phyloP scores from a whole-genome alignment of 2,329 filamentous ascomycete species.

The Harringtonia aguacate region DNA sequence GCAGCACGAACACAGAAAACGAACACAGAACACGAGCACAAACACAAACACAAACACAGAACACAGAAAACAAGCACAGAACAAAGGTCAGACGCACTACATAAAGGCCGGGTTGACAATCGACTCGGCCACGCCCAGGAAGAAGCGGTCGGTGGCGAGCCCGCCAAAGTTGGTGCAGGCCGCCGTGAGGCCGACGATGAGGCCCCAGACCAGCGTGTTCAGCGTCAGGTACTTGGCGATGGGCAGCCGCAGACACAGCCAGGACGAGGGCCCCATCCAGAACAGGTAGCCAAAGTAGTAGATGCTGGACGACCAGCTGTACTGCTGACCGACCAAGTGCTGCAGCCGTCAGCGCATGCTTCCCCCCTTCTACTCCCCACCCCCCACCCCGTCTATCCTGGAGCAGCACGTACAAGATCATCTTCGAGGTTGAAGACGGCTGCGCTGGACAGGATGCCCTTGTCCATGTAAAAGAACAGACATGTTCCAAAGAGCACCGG shows the following conservation, averaged over 20 bases:
- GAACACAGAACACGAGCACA: too few relatives aligned
- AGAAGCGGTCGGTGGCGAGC: conserved; percentile 38
- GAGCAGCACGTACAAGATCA: conserved; percentile 25
- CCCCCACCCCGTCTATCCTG: not conserved
- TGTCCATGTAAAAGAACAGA: conserved; percentile 52
- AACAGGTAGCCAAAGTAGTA: conserved; percentile 32
- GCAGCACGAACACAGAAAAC: too few relatives aligned
- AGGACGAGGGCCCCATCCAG: conserved; percentile 22
- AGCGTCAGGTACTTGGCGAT: conserved; percentile 10
- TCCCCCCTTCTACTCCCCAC: not conserved
- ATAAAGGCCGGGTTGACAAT: conserved; percentile 44
- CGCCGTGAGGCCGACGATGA: conserved; percentile 5
- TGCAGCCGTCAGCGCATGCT: too few relatives aligned
- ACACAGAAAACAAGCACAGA: not conserved
- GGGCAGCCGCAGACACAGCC: conserved; percentile 8
- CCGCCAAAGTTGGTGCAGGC: conserved; percentile 20
- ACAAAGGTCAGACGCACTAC: conserved; percentile 4
- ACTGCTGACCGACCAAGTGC: conserved; percentile 30
- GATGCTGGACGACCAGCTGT: conserved; percentile 33
- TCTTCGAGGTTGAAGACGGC: conserved; percentile 12
- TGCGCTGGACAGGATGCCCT: conserved; percentile 41
- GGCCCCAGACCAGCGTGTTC: conserved; percentile 10
- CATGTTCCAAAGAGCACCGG: conserved; percentile 47
- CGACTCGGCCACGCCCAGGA: conserved; percentile 44
- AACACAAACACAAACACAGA: too few relatives aligned